These are phyloP conservation scores for Pulveroboletus sp. DNA, from an alignment of 768 basidiomycete genomes.

Conservation along the genomic window DNA sequence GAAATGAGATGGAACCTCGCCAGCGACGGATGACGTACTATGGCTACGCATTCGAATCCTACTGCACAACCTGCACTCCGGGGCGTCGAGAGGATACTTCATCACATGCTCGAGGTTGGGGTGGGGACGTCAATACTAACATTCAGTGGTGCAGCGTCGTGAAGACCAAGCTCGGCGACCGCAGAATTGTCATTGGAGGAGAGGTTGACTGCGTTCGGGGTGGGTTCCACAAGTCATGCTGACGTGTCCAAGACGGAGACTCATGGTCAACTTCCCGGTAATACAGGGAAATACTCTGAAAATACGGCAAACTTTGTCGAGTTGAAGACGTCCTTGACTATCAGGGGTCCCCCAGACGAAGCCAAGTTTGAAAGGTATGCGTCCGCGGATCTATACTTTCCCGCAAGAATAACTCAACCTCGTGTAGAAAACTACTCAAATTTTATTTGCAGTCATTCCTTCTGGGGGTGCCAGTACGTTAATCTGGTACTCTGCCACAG, in stretches of 20 bases:
- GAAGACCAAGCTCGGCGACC: constrained; percentile 74
- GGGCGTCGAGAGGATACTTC: constrained; percentile 17
- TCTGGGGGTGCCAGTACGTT: constrained; percentile 79
- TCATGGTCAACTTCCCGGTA: neutral
- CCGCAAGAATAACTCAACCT: neutral
- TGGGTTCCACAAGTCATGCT: constrained; percentile 29
- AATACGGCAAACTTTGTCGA: constrained; percentile 72
- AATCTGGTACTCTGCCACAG: neutral
- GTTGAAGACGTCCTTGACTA: constrained; percentile 78
- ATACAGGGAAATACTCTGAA: constrained; percentile 56
- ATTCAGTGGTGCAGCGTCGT: constrained; percentile 89
- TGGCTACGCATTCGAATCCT: constrained; percentile 88
- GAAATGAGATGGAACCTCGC: constrained; percentile 60
- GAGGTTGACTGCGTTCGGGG: constrained; percentile 89
- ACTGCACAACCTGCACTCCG: constrained; percentile 53
- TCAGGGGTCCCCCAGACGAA: constrained; percentile 61
- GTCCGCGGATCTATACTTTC: neutral
- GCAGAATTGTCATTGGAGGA: constrained; percentile 74
- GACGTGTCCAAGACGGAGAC: neutral
- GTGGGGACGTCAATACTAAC: constrained; percentile 81
- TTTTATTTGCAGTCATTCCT: constrained; percentile 91
- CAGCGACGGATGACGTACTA: constrained; percentile 69
- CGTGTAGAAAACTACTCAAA: constrained; percentile 75
- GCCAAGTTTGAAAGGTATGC: constrained; percentile 74
- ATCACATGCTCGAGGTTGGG: constrained; percentile 49